Evolutionary conservation across 2,329 filamentous ascomycete species (phyloP).

Genomic region (Hypoxylon sp.): DNA sequence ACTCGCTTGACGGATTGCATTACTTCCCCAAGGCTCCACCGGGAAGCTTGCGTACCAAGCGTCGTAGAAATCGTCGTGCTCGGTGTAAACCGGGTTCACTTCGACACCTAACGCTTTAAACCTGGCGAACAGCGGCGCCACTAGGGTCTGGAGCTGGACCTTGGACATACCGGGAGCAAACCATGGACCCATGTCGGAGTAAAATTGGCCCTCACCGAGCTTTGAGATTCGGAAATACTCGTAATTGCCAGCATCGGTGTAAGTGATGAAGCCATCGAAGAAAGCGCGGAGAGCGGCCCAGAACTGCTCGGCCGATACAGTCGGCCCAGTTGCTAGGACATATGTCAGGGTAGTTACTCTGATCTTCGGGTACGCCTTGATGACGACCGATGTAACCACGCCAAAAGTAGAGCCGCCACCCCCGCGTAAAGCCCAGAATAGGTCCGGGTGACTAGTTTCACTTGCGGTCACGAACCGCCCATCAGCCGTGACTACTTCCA

Average conservation of each 20-base stretch:
- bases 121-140: conserved; percentile 53
- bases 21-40: conserved; percentile 53
- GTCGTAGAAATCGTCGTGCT: conserved; percentile 56
- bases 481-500: conserved; percentile 63
- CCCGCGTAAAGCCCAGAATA: conserved; percentile 66
- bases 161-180: conserved; percentile 56
- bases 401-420: conserved; percentile 62
- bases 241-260: conserved; percentile 52
- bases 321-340: conserved; percentile 50
- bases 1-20: conserved; percentile 54
- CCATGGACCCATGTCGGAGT: conserved; percentile 55
- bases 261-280: conserved; percentile 54
- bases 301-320: conserved; percentile 46
- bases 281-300: conserved; percentile 55
- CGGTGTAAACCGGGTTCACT: conserved; percentile 53
- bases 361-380: conserved; percentile 56
- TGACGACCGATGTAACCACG: conserved; percentile 58
- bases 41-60: conserved; percentile 60
- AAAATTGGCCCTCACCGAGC: conserved; percentile 40
- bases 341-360: conserved; percentile 54
- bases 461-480: conserved; percentile 61
- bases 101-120: conserved; percentile 52
- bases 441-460: conserved; percentile 59
- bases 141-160: conserved; percentile 53
- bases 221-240: conserved; percentile 43